Percentiles rank a stretch among this genome's conserved stretches.
Conservation (phyloP, 1,139 yeast genomes). For the Magnusiomyces sp. region DNA sequence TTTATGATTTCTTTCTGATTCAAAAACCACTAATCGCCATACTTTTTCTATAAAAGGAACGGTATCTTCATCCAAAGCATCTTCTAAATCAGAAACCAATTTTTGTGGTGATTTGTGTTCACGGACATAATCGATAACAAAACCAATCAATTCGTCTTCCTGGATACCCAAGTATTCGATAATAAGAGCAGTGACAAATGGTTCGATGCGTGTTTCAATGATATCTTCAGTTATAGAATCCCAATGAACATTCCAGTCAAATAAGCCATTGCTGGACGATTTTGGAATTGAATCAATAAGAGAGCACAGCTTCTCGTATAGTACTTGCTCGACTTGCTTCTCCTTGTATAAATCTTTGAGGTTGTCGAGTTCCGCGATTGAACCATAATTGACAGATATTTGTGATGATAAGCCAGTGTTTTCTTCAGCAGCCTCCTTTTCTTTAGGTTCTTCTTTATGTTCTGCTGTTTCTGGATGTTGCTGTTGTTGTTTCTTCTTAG, state of each 20-base stretch:
- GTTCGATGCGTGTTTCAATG: slow-evolving; percentile 21
- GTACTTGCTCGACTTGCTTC: no score
- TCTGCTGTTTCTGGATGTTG: not conserved
- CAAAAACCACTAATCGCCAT: slow-evolving; percentile 26
- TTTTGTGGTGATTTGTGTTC: slow-evolving; percentile 24
- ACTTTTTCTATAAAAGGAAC: slow-evolving; percentile 23
- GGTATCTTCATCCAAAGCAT: slow-evolving; percentile 32
- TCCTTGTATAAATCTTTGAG: not conserved
- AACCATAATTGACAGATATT: slow-evolving; percentile 1
- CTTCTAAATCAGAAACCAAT: slow-evolving; percentile 26
- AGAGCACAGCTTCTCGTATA: not conserved
- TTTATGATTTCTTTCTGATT: slow-evolving; percentile 18
- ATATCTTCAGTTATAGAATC: slow-evolving; percentile 20
- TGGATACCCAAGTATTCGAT: slow-evolving; percentile 31
- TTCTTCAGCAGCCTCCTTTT: not conserved
- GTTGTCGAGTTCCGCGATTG: not conserved
- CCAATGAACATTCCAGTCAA: slow-evolving; percentile 26
- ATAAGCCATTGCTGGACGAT: slow-evolving; percentile 19
- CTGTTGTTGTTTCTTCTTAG: slow-evolving; percentile 3
- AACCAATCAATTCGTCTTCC: slow-evolving; percentile 31
- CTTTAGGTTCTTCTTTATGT: not conserved
- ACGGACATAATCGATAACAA: slow-evolving; percentile 24
- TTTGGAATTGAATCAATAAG: slow-evolving; percentile 19
- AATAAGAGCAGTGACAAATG: slow-evolving; percentile 25
- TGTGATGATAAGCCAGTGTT: not conserved